A percentile compares a stretch with the other conserved stretches of the same genome.
Evolutionary conservation across 73 alveolate genomes (phyloP).

Genomic region (Paraurostyla sp.): DNA sequence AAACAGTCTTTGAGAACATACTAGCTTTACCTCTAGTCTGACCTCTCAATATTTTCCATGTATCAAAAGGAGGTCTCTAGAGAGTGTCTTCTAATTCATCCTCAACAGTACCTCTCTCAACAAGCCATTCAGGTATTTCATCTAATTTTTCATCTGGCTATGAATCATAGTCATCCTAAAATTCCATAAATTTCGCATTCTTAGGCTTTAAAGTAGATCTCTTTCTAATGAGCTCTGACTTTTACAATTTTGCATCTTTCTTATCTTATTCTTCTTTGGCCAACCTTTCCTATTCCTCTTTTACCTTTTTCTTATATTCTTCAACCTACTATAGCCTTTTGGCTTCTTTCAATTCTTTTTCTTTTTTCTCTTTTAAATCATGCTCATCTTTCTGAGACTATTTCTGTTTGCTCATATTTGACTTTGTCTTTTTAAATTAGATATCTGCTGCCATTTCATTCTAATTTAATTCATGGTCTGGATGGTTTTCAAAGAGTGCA

Average conservation of each 20-base stretch:
- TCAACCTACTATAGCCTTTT: slow-evolving; percentile 25
- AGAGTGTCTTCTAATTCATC: slow-evolving; percentile 72
- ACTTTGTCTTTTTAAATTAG: neutral
- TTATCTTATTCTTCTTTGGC: slow-evolving; percentile 50
- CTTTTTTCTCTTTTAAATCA: neutral
- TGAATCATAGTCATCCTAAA: slow-evolving; percentile 50
- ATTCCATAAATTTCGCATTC: slow-evolving; percentile 36
- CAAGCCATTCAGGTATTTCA: slow-evolving; percentile 53
- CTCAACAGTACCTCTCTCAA: slow-evolving; percentile 28
- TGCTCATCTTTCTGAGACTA: neutral
- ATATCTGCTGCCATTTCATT: neutral
- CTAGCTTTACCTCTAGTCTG: slow-evolving; percentile 72
- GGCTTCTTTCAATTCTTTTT: neutral
- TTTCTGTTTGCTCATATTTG: neutral
- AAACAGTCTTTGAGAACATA: slow-evolving; percentile 54
- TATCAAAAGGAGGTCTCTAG: slow-evolving; percentile 59
- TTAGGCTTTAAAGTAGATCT: neutral
- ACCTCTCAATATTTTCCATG: slow-evolving; percentile 50
- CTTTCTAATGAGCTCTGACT: neutral
- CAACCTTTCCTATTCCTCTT: neutral
- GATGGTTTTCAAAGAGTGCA: no score
- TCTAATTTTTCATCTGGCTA: slow-evolving; percentile 68
- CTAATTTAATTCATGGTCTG: no score
- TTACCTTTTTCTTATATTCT: slow-evolving; percentile 37
- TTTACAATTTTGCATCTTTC: neutral